A percentile compares a stretch with the other conserved stretches of the same genome.
Conservation (phyloP, 331 rosid genomes). For the Acacia concinna region DNA sequence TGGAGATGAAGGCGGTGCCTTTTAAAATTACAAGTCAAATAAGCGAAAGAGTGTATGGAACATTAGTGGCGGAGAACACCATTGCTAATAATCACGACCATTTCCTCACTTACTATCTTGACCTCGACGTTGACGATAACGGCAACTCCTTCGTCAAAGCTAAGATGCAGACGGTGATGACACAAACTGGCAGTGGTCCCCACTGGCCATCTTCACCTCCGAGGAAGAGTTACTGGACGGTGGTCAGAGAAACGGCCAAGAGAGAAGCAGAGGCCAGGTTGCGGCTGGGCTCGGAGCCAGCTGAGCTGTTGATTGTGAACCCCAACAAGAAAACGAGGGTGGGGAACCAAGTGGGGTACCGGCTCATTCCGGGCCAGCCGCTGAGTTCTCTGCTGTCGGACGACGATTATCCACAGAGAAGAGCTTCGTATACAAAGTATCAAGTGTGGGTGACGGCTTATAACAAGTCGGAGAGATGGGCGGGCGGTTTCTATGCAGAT, state of each 20-base stretch:
- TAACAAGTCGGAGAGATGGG: constrained; percentile 79
- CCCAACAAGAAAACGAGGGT: constrained; percentile 57
- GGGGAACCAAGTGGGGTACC: constrained; percentile 79
- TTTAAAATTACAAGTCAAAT: constrained; percentile 44
- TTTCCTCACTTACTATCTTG: constrained; percentile 65
- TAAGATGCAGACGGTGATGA: constrained; percentile 44
- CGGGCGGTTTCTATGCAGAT: constrained; percentile 77
- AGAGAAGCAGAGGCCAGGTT: constrained; percentile 62
- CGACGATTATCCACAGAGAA: constrained; percentile 72
- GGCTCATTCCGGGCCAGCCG: constrained; percentile 62
- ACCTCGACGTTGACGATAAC: constrained; percentile 72
- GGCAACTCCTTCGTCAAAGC: constrained; percentile 67
- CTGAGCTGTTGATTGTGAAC: constrained; percentile 62
- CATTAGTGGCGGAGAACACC: constrained; percentile 66
- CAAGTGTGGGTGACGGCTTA: constrained; percentile 79
- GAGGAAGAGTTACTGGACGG: constrained; percentile 79
- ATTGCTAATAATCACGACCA: constrained; percentile 77
- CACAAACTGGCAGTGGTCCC: constrained; percentile 31
- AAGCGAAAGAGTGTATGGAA: constrained; percentile 46
- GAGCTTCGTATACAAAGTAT: constrained; percentile 72
- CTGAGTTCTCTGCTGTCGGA: constrained; percentile 48
- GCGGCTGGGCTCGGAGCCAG: constrained; percentile 57
- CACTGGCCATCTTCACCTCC: constrained; percentile 29
- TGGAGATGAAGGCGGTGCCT: constrained; percentile 62
- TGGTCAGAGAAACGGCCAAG: constrained; percentile 52